Conservation (phyloP, 805 yeast genomes). For the Sugiyamaella floridensis region DNA sequence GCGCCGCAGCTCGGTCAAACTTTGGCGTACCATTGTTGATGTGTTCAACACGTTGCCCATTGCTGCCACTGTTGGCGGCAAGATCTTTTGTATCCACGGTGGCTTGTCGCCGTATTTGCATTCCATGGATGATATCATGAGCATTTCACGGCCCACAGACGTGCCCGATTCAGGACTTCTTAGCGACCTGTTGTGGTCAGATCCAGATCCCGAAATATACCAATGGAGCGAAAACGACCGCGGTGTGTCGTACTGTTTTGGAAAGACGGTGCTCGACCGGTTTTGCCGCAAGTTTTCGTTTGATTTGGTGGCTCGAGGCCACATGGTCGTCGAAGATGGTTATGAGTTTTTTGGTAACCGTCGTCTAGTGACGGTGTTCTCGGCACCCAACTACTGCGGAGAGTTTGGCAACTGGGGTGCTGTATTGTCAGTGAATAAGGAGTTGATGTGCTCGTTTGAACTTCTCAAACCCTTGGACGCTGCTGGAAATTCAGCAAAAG, state of each 20-base stretch:
- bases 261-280: constrained; percentile 63
- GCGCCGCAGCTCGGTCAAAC: constrained; percentile 76
- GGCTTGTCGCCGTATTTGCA: constrained; percentile 66
- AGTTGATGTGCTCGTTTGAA: constrained; percentile 82
- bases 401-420: constrained; percentile 90
- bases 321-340: constrained; percentile 75
- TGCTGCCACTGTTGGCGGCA: constrained; percentile 87
- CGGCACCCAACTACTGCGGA: constrained; percentile 67
- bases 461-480: constrained; percentile 58
- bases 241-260: constrained; percentile 70
- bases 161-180: constrained; percentile 70
- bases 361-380: constrained; percentile 59
- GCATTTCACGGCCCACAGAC: constrained; percentile 67
- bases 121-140: constrained; percentile 62
- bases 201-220: constrained; percentile 65
- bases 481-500: not conserved
- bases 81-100: constrained; percentile 81
- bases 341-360: constrained; percentile 63
- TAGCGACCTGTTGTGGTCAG: constrained; percentile 71
- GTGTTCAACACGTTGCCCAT: constrained; percentile 89
- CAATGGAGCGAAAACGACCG: constrained; percentile 80
- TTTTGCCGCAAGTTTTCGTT: constrained; percentile 62
- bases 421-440: constrained; percentile 89
- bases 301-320: constrained; percentile 72
- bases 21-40: constrained; percentile 86